Evolutionary conservation across 345 rosid genomes (phyloP).

Genomic region (Anastatica hierochuntica): DNA sequence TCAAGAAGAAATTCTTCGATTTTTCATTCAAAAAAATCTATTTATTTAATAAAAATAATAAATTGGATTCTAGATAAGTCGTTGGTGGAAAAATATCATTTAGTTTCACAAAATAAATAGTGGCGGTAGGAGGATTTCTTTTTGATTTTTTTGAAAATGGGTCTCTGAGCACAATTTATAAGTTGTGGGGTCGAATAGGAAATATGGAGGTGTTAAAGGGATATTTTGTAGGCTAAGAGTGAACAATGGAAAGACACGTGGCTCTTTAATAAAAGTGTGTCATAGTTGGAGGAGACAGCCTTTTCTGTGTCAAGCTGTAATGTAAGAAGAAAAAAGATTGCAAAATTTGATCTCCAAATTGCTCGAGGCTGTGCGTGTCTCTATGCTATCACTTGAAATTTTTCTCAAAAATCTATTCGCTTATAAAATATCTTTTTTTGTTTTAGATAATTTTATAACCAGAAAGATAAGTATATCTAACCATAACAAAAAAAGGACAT

Average conservation of each 20-base stretch:
- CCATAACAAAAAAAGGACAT: too few species aligned
- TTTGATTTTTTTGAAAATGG: neutral
- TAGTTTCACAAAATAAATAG: neutral
- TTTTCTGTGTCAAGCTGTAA: slow-evolving; percentile 26
- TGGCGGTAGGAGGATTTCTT: neutral
- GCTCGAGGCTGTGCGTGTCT: too few species aligned
- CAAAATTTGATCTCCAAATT: neutral
- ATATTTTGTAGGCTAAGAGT: slow-evolving; percentile 26
- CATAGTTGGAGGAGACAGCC: slow-evolving; percentile 26
- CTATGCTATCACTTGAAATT: too few species aligned
- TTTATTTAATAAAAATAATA: neutral
- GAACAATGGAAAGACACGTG: slow-evolving; percentile 27
- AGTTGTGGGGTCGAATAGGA: slow-evolving; percentile 8
- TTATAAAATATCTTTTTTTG: too few species aligned
- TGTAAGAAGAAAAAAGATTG: neutral
- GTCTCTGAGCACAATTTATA: neutral
- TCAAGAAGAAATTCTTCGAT: neutral
- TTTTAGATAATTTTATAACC: too few species aligned
- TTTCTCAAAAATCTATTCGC: too few species aligned
- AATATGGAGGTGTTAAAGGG: slow-evolving; percentile 2
- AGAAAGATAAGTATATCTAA: too few species aligned
- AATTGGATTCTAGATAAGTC: slow-evolving; percentile 13
- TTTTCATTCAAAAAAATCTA: neutral
- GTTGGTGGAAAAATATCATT: neutral
- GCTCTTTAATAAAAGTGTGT: neutral